phyloP scores from a whole-genome alignment of 2,329 filamentous ascomycete genomes.

The Alternaria incomplexa region DNA sequence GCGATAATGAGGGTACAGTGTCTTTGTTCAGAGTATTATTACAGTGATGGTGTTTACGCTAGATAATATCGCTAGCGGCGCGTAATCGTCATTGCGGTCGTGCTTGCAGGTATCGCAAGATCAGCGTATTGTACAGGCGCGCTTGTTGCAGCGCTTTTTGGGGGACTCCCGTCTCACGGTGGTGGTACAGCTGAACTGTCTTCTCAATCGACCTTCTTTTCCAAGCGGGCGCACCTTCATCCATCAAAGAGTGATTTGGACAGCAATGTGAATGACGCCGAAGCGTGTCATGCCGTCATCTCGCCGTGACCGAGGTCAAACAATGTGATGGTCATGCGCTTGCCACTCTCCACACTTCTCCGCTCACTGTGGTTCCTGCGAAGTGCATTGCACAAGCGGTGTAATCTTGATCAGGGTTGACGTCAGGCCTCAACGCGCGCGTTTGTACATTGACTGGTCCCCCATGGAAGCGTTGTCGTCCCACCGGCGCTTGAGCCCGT shows the following conservation, averaged over 20 bases:
- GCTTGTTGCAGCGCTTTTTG: conserved; percentile 7
- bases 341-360: conserved; percentile 2
- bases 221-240: not conserved
- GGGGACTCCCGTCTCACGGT: not conserved
- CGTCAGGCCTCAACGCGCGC: conserved; percentile 38
- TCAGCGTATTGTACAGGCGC: conserved; percentile 28
- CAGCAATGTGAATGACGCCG: not conserved
- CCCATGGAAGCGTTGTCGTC: conserved; percentile 48
- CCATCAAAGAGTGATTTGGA: not conserved
- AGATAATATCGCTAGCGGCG: conserved; percentile 18
- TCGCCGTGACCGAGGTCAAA: not conserved
- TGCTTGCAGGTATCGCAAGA: conserved; percentile 24
- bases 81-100: conserved; percentile 23
- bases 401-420: not conserved
- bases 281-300: not conserved
- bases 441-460: conserved; percentile 48
- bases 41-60: conserved; percentile 21
- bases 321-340: not conserved
- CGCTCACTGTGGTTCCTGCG: not conserved
- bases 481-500: conserved; percentile 54
- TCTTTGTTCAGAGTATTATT: conserved; percentile 15
- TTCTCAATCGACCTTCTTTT: not conserved
- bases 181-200: not conserved
- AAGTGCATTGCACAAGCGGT: not conserved
- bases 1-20: conserved; percentile 14